Evolutionary conservation across 495 filamentous ascomycete species (phyloP).

Genomic region (Trichoderma parareesei): DNA sequence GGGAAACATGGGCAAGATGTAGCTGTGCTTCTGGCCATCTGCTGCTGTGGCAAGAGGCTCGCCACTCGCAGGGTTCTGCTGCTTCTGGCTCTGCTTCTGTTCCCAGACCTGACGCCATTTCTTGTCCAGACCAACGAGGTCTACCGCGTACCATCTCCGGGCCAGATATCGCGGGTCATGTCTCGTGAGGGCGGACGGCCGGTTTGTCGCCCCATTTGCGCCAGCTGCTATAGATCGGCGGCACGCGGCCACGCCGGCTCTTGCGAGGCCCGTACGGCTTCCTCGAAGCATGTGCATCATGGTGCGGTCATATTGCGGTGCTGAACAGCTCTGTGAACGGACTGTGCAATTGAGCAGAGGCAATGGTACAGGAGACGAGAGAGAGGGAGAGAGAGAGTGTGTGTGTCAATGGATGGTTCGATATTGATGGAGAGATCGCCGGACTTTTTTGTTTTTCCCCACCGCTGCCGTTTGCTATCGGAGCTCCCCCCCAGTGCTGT

Average conservation of each 20-base stretch:
- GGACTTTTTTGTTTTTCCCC: not conserved
- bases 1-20: conserved; percentile 86
- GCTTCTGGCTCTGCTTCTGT: conserved; percentile 22
- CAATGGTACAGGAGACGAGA: not conserved
- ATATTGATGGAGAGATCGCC: not conserved
- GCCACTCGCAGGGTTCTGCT: conserved; percentile 23
- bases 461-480: not conserved
- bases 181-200: not conserved
- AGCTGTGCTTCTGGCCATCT: conserved; percentile 40
- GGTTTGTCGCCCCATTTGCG: not conserved
- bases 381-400: not conserved
- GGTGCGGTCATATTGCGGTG: conserved; percentile 8
- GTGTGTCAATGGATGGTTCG: conserved; percentile 2
- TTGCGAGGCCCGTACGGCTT: conserved; percentile 23
- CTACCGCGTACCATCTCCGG: conserved; percentile 28
- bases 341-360: not conserved
- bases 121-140: conserved; percentile 56
- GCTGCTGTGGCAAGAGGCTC: conserved; percentile 10
- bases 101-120: conserved; percentile 58
- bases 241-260: conserved; percentile 15
- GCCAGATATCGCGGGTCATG: not conserved
- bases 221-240: not conserved
- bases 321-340: not conserved
- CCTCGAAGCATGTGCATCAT: conserved; percentile 24
- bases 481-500: not conserved